A percentile compares a stretch with the other conserved stretches of the same genome.
Conservation (phyloP, 1,284 basidiomycete species). For the Malassezia obtusa region DNA sequence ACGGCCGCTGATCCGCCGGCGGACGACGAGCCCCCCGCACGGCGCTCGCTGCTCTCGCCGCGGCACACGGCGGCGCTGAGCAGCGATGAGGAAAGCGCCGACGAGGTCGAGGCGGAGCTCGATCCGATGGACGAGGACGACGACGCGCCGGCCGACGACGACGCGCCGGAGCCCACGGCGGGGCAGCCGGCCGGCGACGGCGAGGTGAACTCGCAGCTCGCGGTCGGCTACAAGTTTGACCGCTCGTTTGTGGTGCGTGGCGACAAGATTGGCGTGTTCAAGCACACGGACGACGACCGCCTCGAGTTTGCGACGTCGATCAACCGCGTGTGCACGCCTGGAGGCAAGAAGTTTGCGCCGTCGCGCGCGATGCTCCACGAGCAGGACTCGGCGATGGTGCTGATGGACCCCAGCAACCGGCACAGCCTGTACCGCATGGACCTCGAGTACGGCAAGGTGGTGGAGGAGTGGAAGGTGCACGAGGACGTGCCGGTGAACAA, state of each 20-base stretch:
- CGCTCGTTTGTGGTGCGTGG: conserved; percentile 91
- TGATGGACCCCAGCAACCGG: conserved; percentile 76
- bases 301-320: conserved; percentile 84
- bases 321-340: conserved; percentile 67
- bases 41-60: conserved; percentile 11
- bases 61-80: conserved; percentile 15
- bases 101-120: conserved; percentile 20
- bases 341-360: conserved; percentile 76
- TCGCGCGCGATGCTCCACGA: conserved; percentile 91
- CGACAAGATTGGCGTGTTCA: conserved; percentile 94
- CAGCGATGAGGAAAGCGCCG: conserved; percentile 25
- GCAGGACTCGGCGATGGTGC: conserved; percentile 88
- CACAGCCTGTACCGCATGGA: conserved; percentile 85
- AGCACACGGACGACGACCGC: conserved; percentile 63
- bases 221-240: conserved; percentile 91
- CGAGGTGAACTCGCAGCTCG: conserved; percentile 68
- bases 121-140: conserved; percentile 46
- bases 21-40: conserved; percentile 16
- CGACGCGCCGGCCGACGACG: conserved; percentile 56
- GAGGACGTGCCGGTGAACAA: conserved; percentile 75
- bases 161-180: conserved; percentile 46
- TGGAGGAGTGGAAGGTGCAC: conserved; percentile 96
- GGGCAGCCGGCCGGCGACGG: conserved; percentile 10
- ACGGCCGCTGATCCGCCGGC: conserved; percentile 33
- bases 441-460: conserved; percentile 87